Evolutionary conservation across 352 stramenopile genomes (phyloP).

Genomic region (Globisporangium megalacanthum): DNA sequence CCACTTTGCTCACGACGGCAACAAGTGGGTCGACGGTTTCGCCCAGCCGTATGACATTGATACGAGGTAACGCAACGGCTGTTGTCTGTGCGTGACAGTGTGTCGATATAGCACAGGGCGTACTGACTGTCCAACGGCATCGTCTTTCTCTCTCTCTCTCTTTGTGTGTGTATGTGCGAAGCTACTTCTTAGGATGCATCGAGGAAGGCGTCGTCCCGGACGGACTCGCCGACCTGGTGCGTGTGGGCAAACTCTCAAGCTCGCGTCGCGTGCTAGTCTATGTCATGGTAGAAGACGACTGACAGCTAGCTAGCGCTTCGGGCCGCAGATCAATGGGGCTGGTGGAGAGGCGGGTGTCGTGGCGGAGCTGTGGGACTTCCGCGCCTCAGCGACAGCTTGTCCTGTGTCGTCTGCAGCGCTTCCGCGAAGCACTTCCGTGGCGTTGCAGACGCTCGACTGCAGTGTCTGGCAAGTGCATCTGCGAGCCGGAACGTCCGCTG

Average conservation of each 20-base stretch:
- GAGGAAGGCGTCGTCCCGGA: conserved; percentile 46
- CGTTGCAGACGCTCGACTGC: conserved; percentile 1
- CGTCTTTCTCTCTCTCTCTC: no score
- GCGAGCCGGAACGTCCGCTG: not conserved
- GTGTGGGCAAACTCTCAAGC: not conserved
- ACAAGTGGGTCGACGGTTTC: conserved; percentile 55
- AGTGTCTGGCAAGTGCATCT: conserved; percentile 1
- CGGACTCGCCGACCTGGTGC: conserved; percentile 52
- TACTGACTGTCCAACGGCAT: no score
- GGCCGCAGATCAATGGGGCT: conserved; percentile 12
- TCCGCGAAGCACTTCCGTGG: not conserved
- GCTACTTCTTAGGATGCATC: conserved; percentile 61
- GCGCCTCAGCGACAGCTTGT: conserved; percentile 18
- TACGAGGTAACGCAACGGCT: conserved; percentile 28
- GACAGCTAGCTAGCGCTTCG: not conserved
- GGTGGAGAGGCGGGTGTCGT: conserved; percentile 15
- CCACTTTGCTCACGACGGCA: conserved; percentile 38
- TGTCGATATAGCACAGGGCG: not conserved
- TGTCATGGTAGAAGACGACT: not conserved
- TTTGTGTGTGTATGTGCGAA: conserved; percentile 2
- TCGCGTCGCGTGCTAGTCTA: not conserved
- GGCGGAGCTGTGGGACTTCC: conserved; percentile 35
- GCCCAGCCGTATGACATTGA: conserved; percentile 67
- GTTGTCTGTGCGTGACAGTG: not conserved
- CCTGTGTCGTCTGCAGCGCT: conserved; percentile 31